Evolutionary conservation across 192 early-diverging fungal genomes (phyloP).

Genomic region (Coemansia erecta): DNA sequence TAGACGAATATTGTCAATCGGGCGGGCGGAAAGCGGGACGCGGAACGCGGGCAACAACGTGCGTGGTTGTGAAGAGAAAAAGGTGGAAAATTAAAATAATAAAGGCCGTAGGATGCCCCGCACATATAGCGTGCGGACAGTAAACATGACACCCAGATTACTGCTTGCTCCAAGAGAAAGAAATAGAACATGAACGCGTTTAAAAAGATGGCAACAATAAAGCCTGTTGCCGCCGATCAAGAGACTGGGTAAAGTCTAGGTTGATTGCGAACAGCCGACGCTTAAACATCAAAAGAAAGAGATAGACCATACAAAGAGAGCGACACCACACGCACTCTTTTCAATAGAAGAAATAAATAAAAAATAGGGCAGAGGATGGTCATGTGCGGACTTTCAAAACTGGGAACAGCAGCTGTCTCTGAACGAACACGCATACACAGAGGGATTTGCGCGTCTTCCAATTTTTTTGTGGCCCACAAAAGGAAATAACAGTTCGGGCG

Average conservation of each 20-base stretch:
- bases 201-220: not conserved
- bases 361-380: not conserved
- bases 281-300: not conserved
- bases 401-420: not conserved
- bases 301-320: not conserved
- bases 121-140: no score
- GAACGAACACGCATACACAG: no score
- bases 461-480: no score
- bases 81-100: not conserved
- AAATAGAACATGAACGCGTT: not conserved
- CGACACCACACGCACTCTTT: no score
- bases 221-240: not conserved
- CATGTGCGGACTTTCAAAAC: constrained; percentile 1
- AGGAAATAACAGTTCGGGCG: no score
- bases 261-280: not conserved
- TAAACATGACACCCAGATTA: no score
- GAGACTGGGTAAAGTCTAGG: no score
- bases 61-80: not conserved
- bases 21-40: no score
- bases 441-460: no score
- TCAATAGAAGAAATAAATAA: not conserved
- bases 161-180: not conserved
- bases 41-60: no score
- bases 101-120: not conserved
- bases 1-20: no score